Evolutionary conservation across 202 grass and related monocot genomes (phyloP).

Genomic region (Carex sylvatica): DNA sequence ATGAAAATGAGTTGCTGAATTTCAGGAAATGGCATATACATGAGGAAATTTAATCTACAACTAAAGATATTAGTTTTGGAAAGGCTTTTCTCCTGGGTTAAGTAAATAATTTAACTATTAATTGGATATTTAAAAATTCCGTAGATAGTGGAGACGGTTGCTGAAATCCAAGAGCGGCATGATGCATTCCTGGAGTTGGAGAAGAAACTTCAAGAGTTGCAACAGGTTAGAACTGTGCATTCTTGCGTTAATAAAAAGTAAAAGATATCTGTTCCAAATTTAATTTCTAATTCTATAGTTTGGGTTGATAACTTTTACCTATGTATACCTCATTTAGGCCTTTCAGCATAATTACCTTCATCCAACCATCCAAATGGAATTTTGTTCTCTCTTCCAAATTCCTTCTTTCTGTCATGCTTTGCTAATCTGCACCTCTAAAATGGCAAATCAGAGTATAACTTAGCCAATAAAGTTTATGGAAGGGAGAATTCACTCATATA

Average conservation of each 20-base stretch:
- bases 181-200: conserved; percentile 80
- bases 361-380: background rate
- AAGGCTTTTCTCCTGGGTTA: background rate
- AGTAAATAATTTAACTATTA: background rate
- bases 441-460: background rate
- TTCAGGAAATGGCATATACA: background rate
- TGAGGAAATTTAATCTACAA: background rate
- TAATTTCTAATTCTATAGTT: background rate
- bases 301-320: too few species aligned
- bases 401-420: background rate
- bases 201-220: conserved; percentile 67
- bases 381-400: background rate
- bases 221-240: conserved; percentile 52
- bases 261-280: too few species aligned
- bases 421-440: background rate
- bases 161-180: conserved; percentile 94
- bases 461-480: background rate
- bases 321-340: background rate
- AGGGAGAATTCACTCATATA: background rate
- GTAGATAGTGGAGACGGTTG: conserved; percentile 56
- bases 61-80: background rate
- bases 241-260: too few species aligned
- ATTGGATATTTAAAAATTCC: background rate
- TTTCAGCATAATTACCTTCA: background rate
- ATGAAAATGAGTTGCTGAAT: background rate